A percentile compares a stretch with the other conserved stretches of the same genome.
These are phyloP conservation scores for Porogramme epimiltina DNA, from an alignment of 1,284 basidiomycete genomes.

Conservation along the genomic window DNA sequence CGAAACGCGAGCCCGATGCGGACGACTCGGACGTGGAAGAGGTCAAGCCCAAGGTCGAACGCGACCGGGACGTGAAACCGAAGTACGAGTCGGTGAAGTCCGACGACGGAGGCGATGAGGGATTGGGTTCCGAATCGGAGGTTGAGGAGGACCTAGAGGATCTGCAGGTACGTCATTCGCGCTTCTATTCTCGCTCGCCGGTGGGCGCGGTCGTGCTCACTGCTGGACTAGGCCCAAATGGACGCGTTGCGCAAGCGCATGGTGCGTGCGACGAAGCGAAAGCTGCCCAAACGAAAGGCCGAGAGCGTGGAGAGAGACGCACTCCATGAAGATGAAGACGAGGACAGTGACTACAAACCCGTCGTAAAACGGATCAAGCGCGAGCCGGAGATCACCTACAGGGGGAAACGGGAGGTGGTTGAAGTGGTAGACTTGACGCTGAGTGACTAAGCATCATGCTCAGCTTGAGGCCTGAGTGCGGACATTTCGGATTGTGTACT, in stretches of 20 bases:
- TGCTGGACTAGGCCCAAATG: not conserved
- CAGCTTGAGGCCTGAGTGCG: no score
- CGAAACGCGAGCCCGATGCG: not conserved
- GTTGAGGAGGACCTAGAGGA: slow-evolving; percentile 1
- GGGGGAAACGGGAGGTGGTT: slow-evolving; percentile 3
- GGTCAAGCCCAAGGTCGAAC: not conserved
- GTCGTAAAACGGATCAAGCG: not conserved
- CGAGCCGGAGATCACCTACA: not conserved
- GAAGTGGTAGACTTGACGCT: slow-evolving; percentile 8
- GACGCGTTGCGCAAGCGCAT: not conserved
- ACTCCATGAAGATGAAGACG: no score
- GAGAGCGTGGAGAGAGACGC: not conserved
- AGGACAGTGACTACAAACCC: not conserved
- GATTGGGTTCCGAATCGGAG: not conserved
- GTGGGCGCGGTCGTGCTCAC: not conserved
- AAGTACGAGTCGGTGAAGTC: not conserved
- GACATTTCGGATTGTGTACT: no score
- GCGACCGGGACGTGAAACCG: not conserved
- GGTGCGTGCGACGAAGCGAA: not conserved
- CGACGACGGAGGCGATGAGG: not conserved
- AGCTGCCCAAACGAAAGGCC: not conserved
- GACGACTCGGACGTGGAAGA: not conserved
- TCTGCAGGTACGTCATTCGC: slow-evolving; percentile 1
- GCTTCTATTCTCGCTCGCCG: not conserved
- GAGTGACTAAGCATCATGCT: not conserved